Conservation (phyloP, 306 rosid genomes). For the Malus orientalis region DNA sequence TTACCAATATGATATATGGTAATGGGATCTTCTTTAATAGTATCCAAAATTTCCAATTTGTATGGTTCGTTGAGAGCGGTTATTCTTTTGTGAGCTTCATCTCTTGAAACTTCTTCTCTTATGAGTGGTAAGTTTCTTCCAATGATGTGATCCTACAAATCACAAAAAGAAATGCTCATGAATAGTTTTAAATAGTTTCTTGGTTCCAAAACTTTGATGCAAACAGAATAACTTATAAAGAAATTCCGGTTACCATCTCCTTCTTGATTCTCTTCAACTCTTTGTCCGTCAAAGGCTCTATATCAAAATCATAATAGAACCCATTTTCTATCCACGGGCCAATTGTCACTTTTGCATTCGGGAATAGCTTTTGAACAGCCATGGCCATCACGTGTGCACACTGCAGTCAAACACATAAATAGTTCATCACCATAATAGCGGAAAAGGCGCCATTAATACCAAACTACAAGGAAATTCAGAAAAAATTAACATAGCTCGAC, state of each 20-base stretch:
- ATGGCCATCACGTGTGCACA: too few species aligned
- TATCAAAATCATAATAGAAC: slow-evolving; percentile 42
- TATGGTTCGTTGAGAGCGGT: too few species aligned
- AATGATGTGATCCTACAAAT: slow-evolving; percentile 68
- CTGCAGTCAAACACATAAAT: background rate
- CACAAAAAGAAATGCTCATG: slow-evolving; percentile 17
- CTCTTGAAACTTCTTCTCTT: slow-evolving; percentile 6
- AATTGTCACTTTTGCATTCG: too few species aligned
- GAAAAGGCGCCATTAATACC: too few species aligned
- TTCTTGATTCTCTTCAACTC: slow-evolving; percentile 89
- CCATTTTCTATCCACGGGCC: too few species aligned
- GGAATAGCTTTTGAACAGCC: too few species aligned
- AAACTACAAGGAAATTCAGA: too few species aligned
- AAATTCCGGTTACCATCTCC: slow-evolving; percentile 61
- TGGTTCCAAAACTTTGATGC: background rate
- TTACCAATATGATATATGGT: too few species aligned
- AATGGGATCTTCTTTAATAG: too few species aligned
- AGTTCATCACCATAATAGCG: slow-evolving; percentile 11
- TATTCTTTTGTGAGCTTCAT: too few species aligned
- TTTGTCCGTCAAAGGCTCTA: slow-evolving; percentile 70
- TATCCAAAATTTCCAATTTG: too few species aligned
- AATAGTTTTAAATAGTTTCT: slow-evolving; percentile 14
- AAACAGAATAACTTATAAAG: background rate
- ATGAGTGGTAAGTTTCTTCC: slow-evolving; percentile 68
- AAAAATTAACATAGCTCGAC: too few species aligned